These are phyloP conservation scores for Onygenales sp. DNA, from an alignment of 2,329 filamentous ascomycete genomes.

Conservation along the genomic window DNA sequence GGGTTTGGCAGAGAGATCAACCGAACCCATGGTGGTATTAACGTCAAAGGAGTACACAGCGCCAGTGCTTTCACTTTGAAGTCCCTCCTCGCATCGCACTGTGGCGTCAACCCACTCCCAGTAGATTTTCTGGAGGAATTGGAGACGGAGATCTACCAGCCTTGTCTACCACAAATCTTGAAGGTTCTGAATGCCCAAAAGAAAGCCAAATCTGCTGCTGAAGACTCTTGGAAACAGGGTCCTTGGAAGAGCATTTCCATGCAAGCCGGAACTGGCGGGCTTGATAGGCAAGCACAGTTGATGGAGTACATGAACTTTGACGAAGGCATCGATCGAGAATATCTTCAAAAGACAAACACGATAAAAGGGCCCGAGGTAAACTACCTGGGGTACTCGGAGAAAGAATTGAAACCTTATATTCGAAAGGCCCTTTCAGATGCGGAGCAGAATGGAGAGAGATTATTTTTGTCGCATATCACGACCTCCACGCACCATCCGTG, in stretches of 20 bases:
- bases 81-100: constrained; percentile 10
- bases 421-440: constrained; percentile 17
- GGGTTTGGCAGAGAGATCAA: no score
- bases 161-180: constrained; percentile 24
- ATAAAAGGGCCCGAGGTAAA: constrained; percentile 24
- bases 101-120: constrained; percentile 20
- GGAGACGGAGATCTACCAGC: constrained; percentile 21
- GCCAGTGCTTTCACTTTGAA: no score
- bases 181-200: constrained; percentile 3
- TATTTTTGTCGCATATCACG: constrained; percentile 25
- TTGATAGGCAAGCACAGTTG: constrained; percentile 19
- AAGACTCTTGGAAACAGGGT: constrained; percentile 12
- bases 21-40: no score
- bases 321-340: constrained; percentile 3
- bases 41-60: no score
- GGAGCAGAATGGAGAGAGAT: constrained; percentile 16
- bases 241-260: constrained; percentile 22
- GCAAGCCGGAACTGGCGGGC: constrained; percentile 22
- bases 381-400: constrained; percentile 37
- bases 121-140: constrained; percentile 22
- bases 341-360: constrained; percentile 21
- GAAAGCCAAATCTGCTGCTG: neutral
- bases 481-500: constrained; percentile 36
- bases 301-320: constrained; percentile 29
- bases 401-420: constrained; percentile 30